Conservation (phyloP, 257 asterid species). For the Fraxinus anomala region DNA sequence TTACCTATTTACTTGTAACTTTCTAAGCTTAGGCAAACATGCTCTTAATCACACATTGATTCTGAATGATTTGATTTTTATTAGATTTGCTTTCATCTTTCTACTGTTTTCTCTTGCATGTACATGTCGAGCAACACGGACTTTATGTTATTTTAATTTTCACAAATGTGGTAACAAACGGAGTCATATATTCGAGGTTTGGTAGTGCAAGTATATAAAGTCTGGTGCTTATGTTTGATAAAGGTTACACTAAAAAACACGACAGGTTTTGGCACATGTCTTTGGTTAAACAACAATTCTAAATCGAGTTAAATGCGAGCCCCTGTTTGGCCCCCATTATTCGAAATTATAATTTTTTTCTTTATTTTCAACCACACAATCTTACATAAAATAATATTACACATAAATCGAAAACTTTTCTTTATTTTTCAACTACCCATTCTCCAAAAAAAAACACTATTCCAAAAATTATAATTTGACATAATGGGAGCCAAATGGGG, state of each 20-base stretch:
- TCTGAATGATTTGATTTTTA: neutral
- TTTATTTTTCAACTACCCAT: too few species aligned
- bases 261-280: neutral
- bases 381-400: too few species aligned
- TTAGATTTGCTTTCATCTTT: constrained; percentile 2
- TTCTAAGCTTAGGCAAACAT: neutral
- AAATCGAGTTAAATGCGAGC: neutral
- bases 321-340: too few species aligned
- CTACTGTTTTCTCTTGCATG: neutral
- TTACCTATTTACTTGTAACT: neutral
- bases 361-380: too few species aligned
- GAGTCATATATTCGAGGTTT: neutral
- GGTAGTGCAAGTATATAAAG: neutral
- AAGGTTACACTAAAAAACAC: neutral
- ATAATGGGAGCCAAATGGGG: too few species aligned
- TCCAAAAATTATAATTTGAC: too few species aligned
- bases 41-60: neutral
- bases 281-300: neutral
- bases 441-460: too few species aligned
- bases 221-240: neutral
- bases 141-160: neutral
- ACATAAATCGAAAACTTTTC: too few species aligned
- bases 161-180: neutral
- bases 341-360: too few species aligned
- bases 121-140: neutral